phyloP scores from a whole-genome alignment of 495 filamentous ascomycete genomes.

The Penicillium tannophilum region DNA sequence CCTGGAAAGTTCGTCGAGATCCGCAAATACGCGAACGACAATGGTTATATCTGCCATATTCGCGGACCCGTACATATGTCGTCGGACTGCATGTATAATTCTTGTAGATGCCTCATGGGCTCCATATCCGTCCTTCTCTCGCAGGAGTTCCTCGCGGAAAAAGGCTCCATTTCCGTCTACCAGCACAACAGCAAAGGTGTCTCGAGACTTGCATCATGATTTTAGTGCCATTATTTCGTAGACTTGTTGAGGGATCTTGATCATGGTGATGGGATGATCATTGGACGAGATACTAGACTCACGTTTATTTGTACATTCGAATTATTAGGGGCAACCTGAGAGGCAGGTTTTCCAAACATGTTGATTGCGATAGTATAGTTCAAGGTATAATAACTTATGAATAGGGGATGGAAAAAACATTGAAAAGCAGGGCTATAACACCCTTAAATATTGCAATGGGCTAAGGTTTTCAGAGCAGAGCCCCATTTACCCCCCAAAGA shows the following conservation, averaged over 20 bases:
- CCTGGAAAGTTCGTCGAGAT: not conserved
- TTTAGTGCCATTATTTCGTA: too few relatives aligned
- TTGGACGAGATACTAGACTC: not conserved
- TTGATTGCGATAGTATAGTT: too few relatives aligned
- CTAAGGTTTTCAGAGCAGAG: not conserved
- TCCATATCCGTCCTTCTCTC: not conserved
- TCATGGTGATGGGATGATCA: too few relatives aligned
- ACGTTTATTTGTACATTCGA: not conserved
- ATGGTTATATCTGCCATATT: not conserved
- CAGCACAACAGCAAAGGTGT: slow-evolving; percentile 6
- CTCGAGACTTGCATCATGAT: not conserved
- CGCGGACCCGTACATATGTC: not conserved
- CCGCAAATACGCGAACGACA: slow-evolving; percentile 10
- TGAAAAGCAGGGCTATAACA: not conserved
- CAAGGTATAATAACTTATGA: too few relatives aligned
- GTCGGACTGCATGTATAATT: not conserved
- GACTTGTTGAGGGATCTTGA: too few relatives aligned
- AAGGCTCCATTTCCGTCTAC: slow-evolving; percentile 10
- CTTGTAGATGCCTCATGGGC: slow-evolving; percentile 5
- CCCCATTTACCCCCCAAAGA: too few relatives aligned
- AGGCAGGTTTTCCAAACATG: too few relatives aligned
- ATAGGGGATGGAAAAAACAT: too few relatives aligned
- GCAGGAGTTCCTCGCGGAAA: slow-evolving; percentile 6
- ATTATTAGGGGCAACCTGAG: too few relatives aligned
- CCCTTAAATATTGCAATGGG: not conserved